phyloP scores from a whole-genome alignment of 2,329 filamentous ascomycete species.

The Ophiostoma tasmaniense region DNA sequence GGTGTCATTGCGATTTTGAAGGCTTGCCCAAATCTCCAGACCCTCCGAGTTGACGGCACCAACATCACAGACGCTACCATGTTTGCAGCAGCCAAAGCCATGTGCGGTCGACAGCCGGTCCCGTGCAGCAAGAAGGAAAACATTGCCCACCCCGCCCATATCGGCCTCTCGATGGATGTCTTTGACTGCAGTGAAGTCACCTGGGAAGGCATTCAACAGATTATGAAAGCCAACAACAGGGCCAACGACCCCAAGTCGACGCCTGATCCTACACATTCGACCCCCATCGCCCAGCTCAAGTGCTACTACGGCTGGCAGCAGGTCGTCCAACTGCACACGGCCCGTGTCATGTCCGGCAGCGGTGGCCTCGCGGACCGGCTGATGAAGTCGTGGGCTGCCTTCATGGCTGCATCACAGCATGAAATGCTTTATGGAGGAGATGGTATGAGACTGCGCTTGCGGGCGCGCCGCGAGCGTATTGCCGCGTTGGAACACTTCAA shows the following conservation, averaged over 20 bases:
- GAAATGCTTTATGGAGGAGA: too few species aligned
- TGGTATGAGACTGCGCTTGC: too few species aligned
- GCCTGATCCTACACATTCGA: conserved; percentile 49
- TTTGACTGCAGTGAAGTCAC: conserved; percentile 91
- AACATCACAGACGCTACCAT: conserved; percentile 71
- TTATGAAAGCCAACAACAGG: conserved; percentile 77
- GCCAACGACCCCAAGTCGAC: conserved; percentile 41
- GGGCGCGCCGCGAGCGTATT: too few species aligned
- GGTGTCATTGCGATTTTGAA: conserved; percentile 80
- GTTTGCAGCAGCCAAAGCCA: background rate
- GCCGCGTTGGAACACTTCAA: too few species aligned
- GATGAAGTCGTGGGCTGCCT: conserved; percentile 86
- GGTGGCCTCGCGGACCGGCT: conserved; percentile 65
- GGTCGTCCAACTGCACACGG: conserved; percentile 88
- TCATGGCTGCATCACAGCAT: conserved; percentile 66
- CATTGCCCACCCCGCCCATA: conserved; percentile 27
- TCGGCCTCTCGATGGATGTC: conserved; percentile 68
- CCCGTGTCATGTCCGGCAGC: conserved; percentile 72
- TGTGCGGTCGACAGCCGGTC: background rate
- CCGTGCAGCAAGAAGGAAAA: background rate
- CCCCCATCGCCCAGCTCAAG: conserved; percentile 76
- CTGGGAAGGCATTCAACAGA: conserved; percentile 82
- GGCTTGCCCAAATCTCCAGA: conserved; percentile 59
- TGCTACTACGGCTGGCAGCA: conserved; percentile 95
- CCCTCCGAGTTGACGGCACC: conserved; percentile 86